Base-by-base conservation (phyloP, 1,284 basidiomycete species). In the Singerocomus rubriflavus region DNA sequence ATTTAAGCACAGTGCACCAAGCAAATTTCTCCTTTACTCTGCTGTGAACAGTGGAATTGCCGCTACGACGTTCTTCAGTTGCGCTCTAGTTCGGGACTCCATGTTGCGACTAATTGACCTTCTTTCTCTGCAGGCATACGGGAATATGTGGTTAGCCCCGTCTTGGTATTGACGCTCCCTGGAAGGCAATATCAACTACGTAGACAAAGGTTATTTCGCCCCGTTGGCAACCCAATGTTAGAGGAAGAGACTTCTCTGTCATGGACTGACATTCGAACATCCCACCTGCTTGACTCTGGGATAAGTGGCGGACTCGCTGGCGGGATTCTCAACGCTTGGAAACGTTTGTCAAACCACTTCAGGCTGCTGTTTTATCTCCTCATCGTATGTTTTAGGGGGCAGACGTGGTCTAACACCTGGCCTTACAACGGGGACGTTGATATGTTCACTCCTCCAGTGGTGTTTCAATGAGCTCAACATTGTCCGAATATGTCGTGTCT, bases 41-140 rank as follows among this genome's bases (percentile, higher is more conserved):
- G 81, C 79, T 13, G 54, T 86, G 17, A 91, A 89, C 62, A 80
- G 82, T 48, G 84, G 79, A 17, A 70, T 87, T 16, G 83, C 78
- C 16, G 81, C 84, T 11, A 75, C 79, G 11, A 77, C 79, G 1
- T 91, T 91, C 69, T 89, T 91, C 67, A 74, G 88, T 88, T 49
- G 82, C 72, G 53, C 44, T 17, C 13, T 26, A 50, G 16, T 17
- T 9, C 10, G 14, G 36, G n/a, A 49, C 17, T 16, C 6, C 31
- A 13, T 31, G 25, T 6, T 21, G 5, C 30, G 29, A 31, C 32
- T 2, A 45, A 41, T 17, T 43, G 50, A 49, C 35, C 44, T 50
- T 29, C 31, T 49, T 21, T 46, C 34, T 36, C 37, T 26, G 30
- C 50, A 91, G 88, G 78, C 52, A 64, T 85, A 53, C 79, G 87